phyloP scores from a whole-genome alignment of 1,284 basidiomycete genomes.

The Limonomyces culmigenus region DNA sequence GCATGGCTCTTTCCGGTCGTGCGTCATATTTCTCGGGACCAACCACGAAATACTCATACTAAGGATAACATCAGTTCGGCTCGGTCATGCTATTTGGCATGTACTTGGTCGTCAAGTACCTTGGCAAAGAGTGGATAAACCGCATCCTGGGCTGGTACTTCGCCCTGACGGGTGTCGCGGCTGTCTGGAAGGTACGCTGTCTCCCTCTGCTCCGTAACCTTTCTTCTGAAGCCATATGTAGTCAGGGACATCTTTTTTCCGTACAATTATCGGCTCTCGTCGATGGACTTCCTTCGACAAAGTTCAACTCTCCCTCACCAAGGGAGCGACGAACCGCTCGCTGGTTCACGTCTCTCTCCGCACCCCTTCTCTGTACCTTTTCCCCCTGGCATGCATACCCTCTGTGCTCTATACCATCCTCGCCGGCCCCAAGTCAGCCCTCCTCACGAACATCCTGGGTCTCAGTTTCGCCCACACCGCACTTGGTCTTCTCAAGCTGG shows the following conservation, averaged over 20 bases:
- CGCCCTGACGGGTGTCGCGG: slow-evolving; percentile 39
- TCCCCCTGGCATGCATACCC: slow-evolving; percentile 49
- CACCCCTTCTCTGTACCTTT: slow-evolving; percentile 46
- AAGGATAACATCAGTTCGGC: slow-evolving; percentile 30
- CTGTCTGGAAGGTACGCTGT: slow-evolving; percentile 54
- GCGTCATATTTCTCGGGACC: slow-evolving; percentile 10
- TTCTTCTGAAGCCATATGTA: slow-evolving; percentile 20
- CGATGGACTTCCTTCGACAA: slow-evolving; percentile 38
- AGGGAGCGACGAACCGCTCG: slow-evolving; percentile 22
- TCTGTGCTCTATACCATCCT: slow-evolving; percentile 44
- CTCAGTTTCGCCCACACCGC: slow-evolving; percentile 78
- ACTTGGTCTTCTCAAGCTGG: slow-evolving; percentile 69
- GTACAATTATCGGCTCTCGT: slow-evolving; percentile 25
- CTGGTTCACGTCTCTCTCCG: slow-evolving; percentile 32
- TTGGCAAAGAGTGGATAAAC: slow-evolving; percentile 75
- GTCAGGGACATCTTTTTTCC: slow-evolving; percentile 27
- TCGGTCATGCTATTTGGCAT: slow-evolving; percentile 48
- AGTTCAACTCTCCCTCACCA: slow-evolving; percentile 24
- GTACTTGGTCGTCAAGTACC: slow-evolving; percentile 58
- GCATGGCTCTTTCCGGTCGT: slow-evolving; percentile 69
- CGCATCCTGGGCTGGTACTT: slow-evolving; percentile 68
- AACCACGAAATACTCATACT: slow-evolving; percentile 4
- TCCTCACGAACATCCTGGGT: slow-evolving; percentile 70
- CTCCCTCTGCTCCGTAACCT: neutral
- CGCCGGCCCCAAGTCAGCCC: slow-evolving; percentile 38